A percentile compares a stretch with the other conserved stretches of the same genome.
phyloP scores from a whole-genome alignment of 2,329 filamentous ascomycete species.

The Plectosphaerella plurivora region DNA sequence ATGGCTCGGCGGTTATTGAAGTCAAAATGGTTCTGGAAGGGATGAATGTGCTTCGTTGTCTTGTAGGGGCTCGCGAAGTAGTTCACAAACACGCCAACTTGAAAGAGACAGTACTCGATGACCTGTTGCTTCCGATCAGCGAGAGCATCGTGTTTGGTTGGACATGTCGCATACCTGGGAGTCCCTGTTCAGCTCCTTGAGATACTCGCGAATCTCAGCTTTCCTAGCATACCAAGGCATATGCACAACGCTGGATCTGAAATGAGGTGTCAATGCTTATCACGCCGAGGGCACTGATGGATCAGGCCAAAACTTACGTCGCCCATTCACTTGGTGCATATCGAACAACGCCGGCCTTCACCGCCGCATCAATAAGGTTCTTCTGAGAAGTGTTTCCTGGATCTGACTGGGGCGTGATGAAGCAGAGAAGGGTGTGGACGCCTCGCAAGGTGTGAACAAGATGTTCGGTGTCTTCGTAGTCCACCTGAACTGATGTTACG shows the following conservation, averaged over 20 bases:
- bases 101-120: conserved; percentile 53
- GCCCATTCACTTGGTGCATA: conserved; percentile 59
- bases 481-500: conserved; percentile 33
- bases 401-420: conserved; percentile 32
- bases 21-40: conserved; percentile 32
- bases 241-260: conserved; percentile 17
- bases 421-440: conserved; percentile 49
- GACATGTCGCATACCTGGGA: conserved; percentile 20
- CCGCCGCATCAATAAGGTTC: conserved; percentile 54
- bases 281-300: too few species aligned
- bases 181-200: conserved; percentile 44
- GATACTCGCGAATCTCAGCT: conserved; percentile 40
- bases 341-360: conserved; percentile 54
- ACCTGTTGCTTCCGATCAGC: conserved; percentile 26
- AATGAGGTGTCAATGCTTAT: neutral
- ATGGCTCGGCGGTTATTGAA: conserved; percentile 37
- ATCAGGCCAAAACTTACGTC: conserved; percentile 21
- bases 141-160: neutral
- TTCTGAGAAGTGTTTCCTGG: conserved; percentile 37
- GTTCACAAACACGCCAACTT: conserved; percentile 49
- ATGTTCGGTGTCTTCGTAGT: conserved; percentile 35
- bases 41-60: conserved; percentile 37
- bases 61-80: conserved; percentile 48
- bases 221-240: conserved; percentile 49
- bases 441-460: conserved; percentile 36